These are phyloP conservation scores for Xylaria sp. DNA, from an alignment of 2,329 filamentous ascomycete genomes.

Conservation along the genomic window DNA sequence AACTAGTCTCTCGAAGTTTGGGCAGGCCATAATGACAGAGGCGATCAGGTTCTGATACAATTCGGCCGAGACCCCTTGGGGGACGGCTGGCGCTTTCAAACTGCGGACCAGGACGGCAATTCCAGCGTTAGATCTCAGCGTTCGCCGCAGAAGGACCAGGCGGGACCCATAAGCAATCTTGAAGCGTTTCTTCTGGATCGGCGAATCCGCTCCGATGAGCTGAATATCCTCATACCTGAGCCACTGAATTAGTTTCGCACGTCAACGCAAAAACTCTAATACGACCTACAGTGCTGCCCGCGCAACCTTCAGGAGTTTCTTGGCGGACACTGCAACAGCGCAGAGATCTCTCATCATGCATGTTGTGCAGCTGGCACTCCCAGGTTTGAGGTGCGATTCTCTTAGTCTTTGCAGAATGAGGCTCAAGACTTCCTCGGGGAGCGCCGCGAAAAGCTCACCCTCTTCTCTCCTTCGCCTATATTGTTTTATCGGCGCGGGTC, in stretches of 20 bases:
- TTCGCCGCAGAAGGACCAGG: slow-evolving; percentile 62
- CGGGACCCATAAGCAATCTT: slow-evolving; percentile 59
- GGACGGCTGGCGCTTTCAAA: slow-evolving; percentile 60
- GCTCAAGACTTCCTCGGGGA: slow-evolving; percentile 65
- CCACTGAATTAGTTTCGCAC: slow-evolving; percentile 15
- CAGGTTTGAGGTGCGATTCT: slow-evolving; percentile 53
- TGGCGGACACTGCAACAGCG: slow-evolving; percentile 55
- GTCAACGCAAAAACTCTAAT: neutral
- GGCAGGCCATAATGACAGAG: slow-evolving; percentile 67
- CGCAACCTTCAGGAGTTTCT: slow-evolving; percentile 59
- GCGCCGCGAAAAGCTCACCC: slow-evolving; percentile 58
- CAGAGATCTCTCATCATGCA: slow-evolving; percentile 69
- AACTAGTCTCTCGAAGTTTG: slow-evolving; percentile 64
- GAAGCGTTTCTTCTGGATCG: slow-evolving; percentile 61
- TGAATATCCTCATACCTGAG: slow-evolving; percentile 63
- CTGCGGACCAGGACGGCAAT: slow-evolving; percentile 61
- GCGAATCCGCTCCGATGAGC: slow-evolving; percentile 62
- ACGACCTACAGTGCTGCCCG: slow-evolving; percentile 55
- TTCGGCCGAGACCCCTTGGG: slow-evolving; percentile 48
- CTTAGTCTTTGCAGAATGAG: slow-evolving; percentile 61
- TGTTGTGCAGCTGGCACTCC: slow-evolving; percentile 62
- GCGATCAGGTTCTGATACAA: slow-evolving; percentile 64
- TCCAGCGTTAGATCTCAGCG: slow-evolving; percentile 57
- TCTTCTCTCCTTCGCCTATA: slow-evolving; percentile 45
- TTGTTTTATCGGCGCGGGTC: slow-evolving; percentile 45